Evolutionary conservation across 2,329 filamentous ascomycete species (phyloP).

Genomic region (Westerdykella sp.): DNA sequence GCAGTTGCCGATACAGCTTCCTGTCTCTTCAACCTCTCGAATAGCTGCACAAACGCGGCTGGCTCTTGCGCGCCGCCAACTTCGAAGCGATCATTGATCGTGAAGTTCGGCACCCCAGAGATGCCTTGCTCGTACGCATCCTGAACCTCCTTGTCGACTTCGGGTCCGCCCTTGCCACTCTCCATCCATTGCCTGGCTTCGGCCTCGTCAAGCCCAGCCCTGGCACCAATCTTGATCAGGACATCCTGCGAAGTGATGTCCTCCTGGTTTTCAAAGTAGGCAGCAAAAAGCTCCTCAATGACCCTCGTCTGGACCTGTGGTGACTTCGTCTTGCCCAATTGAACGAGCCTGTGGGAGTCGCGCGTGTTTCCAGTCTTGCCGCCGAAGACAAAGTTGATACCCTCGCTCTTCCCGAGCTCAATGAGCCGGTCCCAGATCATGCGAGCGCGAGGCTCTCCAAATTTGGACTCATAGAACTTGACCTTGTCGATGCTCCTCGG

Average conservation of each 20-base stretch:
- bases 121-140: slow-evolving; percentile 47
- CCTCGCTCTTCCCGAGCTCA: slow-evolving; percentile 55
- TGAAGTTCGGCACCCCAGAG: slow-evolving; percentile 68
- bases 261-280: slow-evolving; percentile 45
- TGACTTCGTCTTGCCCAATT: slow-evolving; percentile 57
- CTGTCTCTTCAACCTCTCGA: slow-evolving; percentile 53
- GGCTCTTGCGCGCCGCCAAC: slow-evolving; percentile 68
- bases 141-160: slow-evolving; percentile 44
- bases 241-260: slow-evolving; percentile 42
- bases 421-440: slow-evolving; percentile 55
- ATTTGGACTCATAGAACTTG: slow-evolving; percentile 55
- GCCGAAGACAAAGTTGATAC: slow-evolving; percentile 66
- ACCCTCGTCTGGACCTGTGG: slow-evolving; percentile 43
- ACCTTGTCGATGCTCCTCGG: slow-evolving; percentile 52
- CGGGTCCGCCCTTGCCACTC: slow-evolving; percentile 39
- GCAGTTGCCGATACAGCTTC: slow-evolving; percentile 10
- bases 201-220: slow-evolving; percentile 39
- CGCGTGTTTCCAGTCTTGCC: slow-evolving; percentile 70
- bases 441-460: slow-evolving; percentile 55
- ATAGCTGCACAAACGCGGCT: slow-evolving; percentile 58
- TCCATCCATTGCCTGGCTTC: slow-evolving; percentile 42
- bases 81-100: slow-evolving; percentile 61
- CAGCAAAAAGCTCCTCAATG: slow-evolving; percentile 36
- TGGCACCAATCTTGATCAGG: slow-evolving; percentile 37
- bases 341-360: slow-evolving; percentile 65